Conservation (phyloP, 768 basidiomycete species). For the Lentinus tigrinus region DNA sequence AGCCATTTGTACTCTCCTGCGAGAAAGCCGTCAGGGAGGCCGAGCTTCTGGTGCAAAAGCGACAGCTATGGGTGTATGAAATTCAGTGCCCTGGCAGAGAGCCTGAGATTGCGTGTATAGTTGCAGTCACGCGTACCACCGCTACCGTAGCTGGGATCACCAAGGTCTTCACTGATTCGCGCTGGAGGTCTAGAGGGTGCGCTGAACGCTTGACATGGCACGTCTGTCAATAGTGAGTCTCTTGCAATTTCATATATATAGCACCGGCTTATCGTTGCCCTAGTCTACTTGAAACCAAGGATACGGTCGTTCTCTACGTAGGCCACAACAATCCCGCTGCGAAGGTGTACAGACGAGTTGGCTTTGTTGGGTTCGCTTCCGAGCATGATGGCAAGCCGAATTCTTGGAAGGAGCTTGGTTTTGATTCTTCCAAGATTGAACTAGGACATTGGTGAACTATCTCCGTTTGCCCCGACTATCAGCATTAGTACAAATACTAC, state of each 20-base stretch:
- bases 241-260: neutral
- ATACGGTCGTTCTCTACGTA: conserved; percentile 64
- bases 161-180: conserved; percentile 64
- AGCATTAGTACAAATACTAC: neutral
- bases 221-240: conserved; percentile 54
- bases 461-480: too few relatives aligned
- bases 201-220: conserved; percentile 61
- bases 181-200: conserved; percentile 52
- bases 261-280: neutral
- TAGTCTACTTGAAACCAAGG: conserved; percentile 39
- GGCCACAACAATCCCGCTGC: conserved; percentile 52
- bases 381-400: conserved; percentile 33
- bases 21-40: conserved; percentile 53
- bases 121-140: conserved; percentile 64
- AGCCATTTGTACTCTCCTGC: conserved; percentile 50
- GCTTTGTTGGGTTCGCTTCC: conserved; percentile 49
- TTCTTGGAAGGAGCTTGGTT: conserved; percentile 66
- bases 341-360: conserved; percentile 61
- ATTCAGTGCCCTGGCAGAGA: conserved; percentile 30
- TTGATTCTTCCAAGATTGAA: conserved; percentile 42
- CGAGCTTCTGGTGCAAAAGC: conserved; percentile 40
- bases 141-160: conserved; percentile 60
- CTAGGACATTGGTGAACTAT: conserved; percentile 67
- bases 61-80: conserved; percentile 61
- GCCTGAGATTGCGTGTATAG: conserved; percentile 57